Evolutionary conservation across 2,329 filamentous ascomycete genomes (phyloP).

Genomic region (Talaromyces marneffei): DNA sequence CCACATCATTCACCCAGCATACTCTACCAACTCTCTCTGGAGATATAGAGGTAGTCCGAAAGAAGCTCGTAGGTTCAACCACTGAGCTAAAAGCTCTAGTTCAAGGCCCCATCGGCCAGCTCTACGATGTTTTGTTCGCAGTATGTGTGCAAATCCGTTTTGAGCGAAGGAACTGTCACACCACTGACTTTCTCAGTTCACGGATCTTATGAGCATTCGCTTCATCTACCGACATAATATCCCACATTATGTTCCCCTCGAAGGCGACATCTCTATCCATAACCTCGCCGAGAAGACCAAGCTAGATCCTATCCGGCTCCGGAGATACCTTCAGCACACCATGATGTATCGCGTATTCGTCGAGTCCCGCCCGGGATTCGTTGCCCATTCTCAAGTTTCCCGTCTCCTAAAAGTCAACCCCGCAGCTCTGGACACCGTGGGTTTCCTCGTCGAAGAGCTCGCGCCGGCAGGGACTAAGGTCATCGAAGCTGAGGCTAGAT

Average conservation of each 20-base stretch:
- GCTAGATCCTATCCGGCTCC: not conserved
- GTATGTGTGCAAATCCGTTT: not conserved
- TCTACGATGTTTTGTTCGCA: not conserved
- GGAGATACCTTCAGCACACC: not conserved
- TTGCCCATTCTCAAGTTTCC: not conserved
- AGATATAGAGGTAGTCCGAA: not conserved
- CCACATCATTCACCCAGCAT: not conserved
- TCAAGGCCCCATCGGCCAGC: not conserved
- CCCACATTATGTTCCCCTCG: not conserved
- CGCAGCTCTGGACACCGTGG: not conserved
- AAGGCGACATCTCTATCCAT: not conserved
- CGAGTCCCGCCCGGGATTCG: not conserved
- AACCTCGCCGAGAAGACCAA: not conserved
- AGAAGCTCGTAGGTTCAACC: not conserved
- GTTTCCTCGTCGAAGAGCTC: not conserved
- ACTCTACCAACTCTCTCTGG: not conserved
- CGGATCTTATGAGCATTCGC: not conserved
- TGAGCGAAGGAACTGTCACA: too few relatives aligned
- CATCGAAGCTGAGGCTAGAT: not conserved
- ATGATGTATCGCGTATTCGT: not conserved
- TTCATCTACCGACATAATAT: constrained; percentile 2
- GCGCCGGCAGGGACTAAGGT: not conserved
- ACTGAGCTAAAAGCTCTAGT: not conserved
- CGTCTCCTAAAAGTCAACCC: not conserved
- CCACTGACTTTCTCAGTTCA: not conserved